Percentiles rank a stretch among this genome's conserved stretches.
Conservation (phyloP, 495 filamentous ascomycete genomes). For the Lindgomyces ingoldianus region DNA sequence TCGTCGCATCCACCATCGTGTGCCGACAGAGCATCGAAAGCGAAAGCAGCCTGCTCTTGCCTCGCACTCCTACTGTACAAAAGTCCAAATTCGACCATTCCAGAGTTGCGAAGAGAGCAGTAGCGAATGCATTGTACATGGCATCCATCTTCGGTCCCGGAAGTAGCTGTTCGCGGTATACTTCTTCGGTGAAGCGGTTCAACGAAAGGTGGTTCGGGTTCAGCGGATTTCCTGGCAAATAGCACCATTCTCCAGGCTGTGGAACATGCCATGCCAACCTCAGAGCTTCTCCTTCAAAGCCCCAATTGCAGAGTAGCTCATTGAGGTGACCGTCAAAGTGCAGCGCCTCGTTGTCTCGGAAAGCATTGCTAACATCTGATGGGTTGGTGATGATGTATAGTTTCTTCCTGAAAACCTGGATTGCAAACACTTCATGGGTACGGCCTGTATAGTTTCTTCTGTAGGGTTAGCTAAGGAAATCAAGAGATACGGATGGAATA, state of each 20-base stretch:
- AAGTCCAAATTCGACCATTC: not conserved
- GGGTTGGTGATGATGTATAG: constrained; percentile 3
- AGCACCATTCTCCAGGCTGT: not conserved
- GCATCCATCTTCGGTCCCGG: not conserved
- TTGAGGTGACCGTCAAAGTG: constrained; percentile 9
- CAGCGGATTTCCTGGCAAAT: not conserved
- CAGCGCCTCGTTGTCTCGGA: not conserved
- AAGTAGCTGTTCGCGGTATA: constrained; percentile 1
- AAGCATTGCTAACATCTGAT: not conserved
- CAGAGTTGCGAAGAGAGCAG: not conserved
- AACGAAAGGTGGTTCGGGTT: not conserved
- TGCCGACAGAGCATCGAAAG: not conserved
- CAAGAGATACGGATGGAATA: not conserved
- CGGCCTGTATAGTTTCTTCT: not conserved
- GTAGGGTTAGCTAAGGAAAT: not conserved
- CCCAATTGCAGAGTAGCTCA: not conserved
- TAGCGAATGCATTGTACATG: not conserved
- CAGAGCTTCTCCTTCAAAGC: not conserved
- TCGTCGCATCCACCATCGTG: not conserved
- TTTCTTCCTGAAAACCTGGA: not conserved
- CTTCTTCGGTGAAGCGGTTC: constrained; percentile 4
- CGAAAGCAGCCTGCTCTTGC: not conserved
- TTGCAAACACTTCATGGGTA: not conserved
- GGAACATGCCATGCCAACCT: not conserved
- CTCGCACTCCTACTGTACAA: not conserved